phyloP scores from a whole-genome alignment of 164 flowering plant genomes.

The Aristolochia fimbriata region DNA sequence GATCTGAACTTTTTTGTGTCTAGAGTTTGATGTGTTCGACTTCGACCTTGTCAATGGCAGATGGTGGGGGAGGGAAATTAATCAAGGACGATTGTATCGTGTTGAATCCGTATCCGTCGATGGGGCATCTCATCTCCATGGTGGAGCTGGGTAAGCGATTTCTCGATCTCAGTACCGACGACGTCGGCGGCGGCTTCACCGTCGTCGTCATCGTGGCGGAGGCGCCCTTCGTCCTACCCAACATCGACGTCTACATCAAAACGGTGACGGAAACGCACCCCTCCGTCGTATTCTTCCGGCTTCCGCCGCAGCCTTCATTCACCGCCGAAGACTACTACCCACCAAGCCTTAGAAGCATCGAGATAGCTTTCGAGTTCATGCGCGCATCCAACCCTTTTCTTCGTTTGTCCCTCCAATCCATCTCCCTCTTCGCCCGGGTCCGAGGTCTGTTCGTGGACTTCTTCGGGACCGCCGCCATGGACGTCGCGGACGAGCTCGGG shows the following conservation, averaged over 20 bases:
- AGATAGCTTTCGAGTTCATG: slow-evolving; percentile 9
- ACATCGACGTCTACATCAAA: slow-evolving; percentile 17
- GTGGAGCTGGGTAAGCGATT: slow-evolving; percentile 27
- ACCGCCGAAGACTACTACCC: slow-evolving; percentile 25
- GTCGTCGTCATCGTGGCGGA: slow-evolving; percentile 19
- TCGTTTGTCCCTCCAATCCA: slow-evolving; percentile 14
- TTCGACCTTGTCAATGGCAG: no score
- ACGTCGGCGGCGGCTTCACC: slow-evolving; percentile 8
- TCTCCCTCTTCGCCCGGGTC: slow-evolving; percentile 9
- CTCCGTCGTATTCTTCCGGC: slow-evolving; percentile 21
- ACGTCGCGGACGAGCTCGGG: slow-evolving; percentile 11
- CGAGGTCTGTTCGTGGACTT: slow-evolving; percentile 24
- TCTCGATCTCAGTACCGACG: slow-evolving; percentile 5
- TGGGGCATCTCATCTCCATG: slow-evolving; percentile 30
- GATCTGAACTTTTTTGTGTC: no score
- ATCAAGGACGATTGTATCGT: background rate
- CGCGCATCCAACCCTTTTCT: slow-evolving; percentile 22
- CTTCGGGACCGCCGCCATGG: slow-evolving; percentile 21
- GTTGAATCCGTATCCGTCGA: slow-evolving; percentile 18
- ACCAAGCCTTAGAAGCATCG: background rate
- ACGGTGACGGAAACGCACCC: slow-evolving; percentile 12
- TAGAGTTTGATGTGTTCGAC: no score
- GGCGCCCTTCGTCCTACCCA: slow-evolving; percentile 7
- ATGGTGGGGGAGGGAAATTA: no score
- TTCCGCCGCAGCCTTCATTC: slow-evolving; percentile 13